Base-by-base conservation (phyloP, 179 eudicot genomes). In the Heliamphora ciliata region DNA sequence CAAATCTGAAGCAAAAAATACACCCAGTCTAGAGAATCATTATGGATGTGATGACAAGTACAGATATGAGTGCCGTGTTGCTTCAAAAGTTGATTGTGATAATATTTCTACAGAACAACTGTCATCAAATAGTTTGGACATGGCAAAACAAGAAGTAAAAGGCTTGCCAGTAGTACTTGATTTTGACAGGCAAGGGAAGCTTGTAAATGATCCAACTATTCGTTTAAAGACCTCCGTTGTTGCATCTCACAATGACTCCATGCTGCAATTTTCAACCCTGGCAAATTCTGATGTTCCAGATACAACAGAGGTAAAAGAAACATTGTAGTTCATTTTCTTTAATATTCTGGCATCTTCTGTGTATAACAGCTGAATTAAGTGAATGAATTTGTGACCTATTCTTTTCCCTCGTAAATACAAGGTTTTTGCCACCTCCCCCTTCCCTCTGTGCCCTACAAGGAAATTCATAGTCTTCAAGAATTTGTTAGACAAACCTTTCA, bases 1-100 rank as follows among this genome's bases (percentile, higher is more conserved):
- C 70, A 77, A 82, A 79, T 93, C 97, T 69, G 90, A 84, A 81
- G 97, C 90, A 55, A 87, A 83, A 76, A 97, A 89, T 85, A 89
- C 97, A 76, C 91, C 88, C n/a, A 66, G 85, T 81, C 83, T 90
- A 15, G 84, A 87, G 78, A 74, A 79, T 74, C 61, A 58, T 80
- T 48, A 73, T 70, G 84, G 50, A 82, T 78, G 74, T 80, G 85
- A 84, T 60, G 83, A 81, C 80, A 89, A 86, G 70, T 51, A 75
- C 78, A 79, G 85, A 82, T 83, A 83, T 84, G 85, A 85, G 70
- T 66, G 72, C 68, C 74, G 69, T 24, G 77, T 55, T 76, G 47
- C 81, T 80, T 80, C 68, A 77, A 87, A 85, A 63, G 76, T 80
- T 52, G n/a, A 65, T 76, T 65, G 68, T 54, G 65, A 78, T 50